A percentile compares a stretch with the other conserved stretches of the same genome.
Evolutionary conservation across 2,329 filamentous ascomycete genomes (phyloP).

Genomic region (Raffaelea deltoideospora): DNA sequence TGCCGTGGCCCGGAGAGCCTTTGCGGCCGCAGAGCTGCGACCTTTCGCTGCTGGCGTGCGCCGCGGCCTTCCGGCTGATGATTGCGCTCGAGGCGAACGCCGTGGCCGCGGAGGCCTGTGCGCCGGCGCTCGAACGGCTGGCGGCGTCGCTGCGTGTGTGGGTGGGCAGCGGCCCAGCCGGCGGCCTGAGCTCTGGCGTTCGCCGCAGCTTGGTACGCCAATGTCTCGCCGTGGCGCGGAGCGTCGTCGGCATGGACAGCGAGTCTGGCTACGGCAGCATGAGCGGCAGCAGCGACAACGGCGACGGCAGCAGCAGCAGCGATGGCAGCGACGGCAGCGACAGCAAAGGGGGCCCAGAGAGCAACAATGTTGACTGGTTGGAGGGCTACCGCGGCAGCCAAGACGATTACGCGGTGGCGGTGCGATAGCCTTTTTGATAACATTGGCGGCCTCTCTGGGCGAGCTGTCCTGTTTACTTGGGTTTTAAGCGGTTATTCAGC

Average conservation of each 20-base stretch:
- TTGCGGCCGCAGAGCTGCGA: no score
- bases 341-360: no score
- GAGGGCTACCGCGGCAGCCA: no score
- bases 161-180: constrained; percentile 38
- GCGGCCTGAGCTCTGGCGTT: constrained; percentile 34
- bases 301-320: background rate
- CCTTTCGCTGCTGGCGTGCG: constrained; percentile 44
- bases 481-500: no score
- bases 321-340: no score
- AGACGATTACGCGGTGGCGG: no score
- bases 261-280: constrained; percentile 41
- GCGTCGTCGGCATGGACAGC: constrained; percentile 39
- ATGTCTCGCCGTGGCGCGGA: constrained; percentile 40
- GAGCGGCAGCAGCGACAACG: constrained; percentile 28
- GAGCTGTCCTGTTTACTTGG: no score
- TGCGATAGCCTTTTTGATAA: no score
- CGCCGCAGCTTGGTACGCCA: constrained; percentile 38
- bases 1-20: no score
- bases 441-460: no score
- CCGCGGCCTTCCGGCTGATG: constrained; percentile 43
- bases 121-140: constrained; percentile 36
- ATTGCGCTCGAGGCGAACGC: constrained; percentile 32
- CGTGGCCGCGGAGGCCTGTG: constrained; percentile 29
- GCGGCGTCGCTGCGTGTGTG: constrained; percentile 44
- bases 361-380: no score